Evolutionary conservation across 176 grass and related monocot species (phyloP).

Genomic region (Dactylis glomerata): DNA sequence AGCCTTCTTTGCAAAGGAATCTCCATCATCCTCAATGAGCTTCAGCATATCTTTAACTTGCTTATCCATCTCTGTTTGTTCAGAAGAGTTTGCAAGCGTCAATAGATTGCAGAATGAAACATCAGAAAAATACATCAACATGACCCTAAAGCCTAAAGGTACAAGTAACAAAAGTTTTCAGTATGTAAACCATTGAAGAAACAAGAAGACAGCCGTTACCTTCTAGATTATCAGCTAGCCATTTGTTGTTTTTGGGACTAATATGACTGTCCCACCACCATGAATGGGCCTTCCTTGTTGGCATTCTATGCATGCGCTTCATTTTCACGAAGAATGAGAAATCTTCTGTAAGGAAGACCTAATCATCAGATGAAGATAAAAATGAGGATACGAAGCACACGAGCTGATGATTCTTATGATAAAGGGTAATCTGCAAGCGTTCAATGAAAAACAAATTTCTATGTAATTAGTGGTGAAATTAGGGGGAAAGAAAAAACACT

Average conservation of each 20-base stretch:
- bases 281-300: conserved; percentile 77
- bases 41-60: conserved; percentile 93
- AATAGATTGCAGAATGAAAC: conserved; percentile 4
- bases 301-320: conserved; percentile 76
- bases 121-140: neutral
- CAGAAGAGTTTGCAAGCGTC: neutral
- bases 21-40: conserved; percentile 87
- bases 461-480: neutral
- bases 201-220: conserved; percentile 30
- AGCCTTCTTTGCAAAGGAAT: conserved; percentile 94
- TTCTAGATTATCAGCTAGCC: conserved; percentile 91
- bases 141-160: neutral
- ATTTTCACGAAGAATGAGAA: conserved; percentile 34
- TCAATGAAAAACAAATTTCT: neutral
- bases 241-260: conserved; percentile 83
- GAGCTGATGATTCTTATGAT: neutral
- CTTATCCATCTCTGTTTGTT: conserved; percentile 77
- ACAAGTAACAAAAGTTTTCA: neutral
- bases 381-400: conserved; percentile 9
- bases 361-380: conserved; percentile 11
- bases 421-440: neutral
- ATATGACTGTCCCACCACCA: conserved; percentile 99
- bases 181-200: neutral
- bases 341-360: conserved; percentile 13
- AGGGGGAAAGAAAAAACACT: neutral